phyloP scores from a whole-genome alignment of 331 rosid species.

The Dryas integrifolia region DNA sequence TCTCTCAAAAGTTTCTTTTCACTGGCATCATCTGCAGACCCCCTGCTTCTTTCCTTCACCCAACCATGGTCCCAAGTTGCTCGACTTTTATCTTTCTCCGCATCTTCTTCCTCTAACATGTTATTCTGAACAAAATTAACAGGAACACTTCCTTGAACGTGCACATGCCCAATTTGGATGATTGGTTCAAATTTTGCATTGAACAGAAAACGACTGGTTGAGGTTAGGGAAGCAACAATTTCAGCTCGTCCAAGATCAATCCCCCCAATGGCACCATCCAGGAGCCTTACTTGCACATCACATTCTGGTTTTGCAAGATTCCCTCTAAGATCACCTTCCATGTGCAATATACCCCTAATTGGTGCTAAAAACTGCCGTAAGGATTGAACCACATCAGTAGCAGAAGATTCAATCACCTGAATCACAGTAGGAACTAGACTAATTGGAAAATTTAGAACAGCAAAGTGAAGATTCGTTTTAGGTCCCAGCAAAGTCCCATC shows the following conservation, averaged over 20 bases:
- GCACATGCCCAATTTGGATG: slow-evolving; percentile 82
- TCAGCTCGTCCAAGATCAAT: slow-evolving; percentile 88
- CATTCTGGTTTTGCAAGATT: slow-evolving; percentile 88
- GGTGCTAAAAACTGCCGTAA: slow-evolving; percentile 69
- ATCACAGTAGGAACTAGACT: slow-evolving; percentile 79
- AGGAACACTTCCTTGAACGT: slow-evolving; percentile 86
- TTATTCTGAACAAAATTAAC: slow-evolving; percentile 60
- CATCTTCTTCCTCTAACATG: slow-evolving; percentile 50
- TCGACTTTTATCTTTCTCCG: slow-evolving; percentile 48
- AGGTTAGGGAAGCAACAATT: slow-evolving; percentile 85
- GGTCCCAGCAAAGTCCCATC: slow-evolving; percentile 93
- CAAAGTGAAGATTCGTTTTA: slow-evolving; percentile 83
- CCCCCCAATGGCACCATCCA: slow-evolving; percentile 89
- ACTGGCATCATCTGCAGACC: slow-evolving; percentile 40
- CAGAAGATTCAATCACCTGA: slow-evolving; percentile 79
- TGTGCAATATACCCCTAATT: slow-evolving; percentile 80
- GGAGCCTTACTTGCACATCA: slow-evolving; percentile 93
- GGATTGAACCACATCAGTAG: slow-evolving; percentile 63
- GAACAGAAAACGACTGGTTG: slow-evolving; percentile 80
- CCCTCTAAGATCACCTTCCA: slow-evolving; percentile 99
- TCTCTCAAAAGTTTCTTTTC: slow-evolving; percentile 57
- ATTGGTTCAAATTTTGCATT: slow-evolving; percentile 89
- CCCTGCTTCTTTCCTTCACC: slow-evolving; percentile 60
- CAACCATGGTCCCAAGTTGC: slow-evolving; percentile 58
- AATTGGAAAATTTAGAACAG: slow-evolving; percentile 85